Base-by-base conservation (phyloP, 192 early-diverging fungal genomes). In the Coemansia sp. region DNA sequence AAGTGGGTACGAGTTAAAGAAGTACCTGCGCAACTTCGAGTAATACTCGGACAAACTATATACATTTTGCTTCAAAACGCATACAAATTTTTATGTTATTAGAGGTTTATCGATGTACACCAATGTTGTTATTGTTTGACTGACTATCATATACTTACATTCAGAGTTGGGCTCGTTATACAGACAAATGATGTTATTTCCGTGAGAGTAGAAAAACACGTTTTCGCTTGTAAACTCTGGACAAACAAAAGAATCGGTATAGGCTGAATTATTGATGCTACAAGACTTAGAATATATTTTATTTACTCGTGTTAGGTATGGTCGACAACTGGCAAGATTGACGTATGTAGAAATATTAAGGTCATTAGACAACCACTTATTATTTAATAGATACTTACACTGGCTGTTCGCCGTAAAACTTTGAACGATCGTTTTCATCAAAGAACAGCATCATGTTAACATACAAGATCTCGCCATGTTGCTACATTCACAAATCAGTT, bases 381-480 rank as follows among this genome's bases (percentile, higher is more conserved):
- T 31, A n/a, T 31, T 49, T 4, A 30, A 4, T 11, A 42, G 36
- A 48, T 59, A 33, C 66, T 2, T 67, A 60, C 66, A 56, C 60
- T 18, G 25, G 20, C 28, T 56, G 32, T 25, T 18, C 49, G 16
- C 50, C 66, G 4, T 25, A 18, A 34, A 61, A 34, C 8, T n/a
- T 29, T 22, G 12, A 61, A 2, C 60, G 60, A 31, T 54, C 58
- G 11, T 61, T 61, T 28, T 81, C 78, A 48, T 81, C 78, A 51
- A 72, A 81, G 12, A 38, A 56, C 28, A 63, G 48, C 60, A 81
- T 61, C 40, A 75, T 28, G 2, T 58, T 62, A 3, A 75, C 54
- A 30, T 81, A 75, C 12, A 81, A 51, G 1, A 72, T 66, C 50
- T 81, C 78, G 0, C 73, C 73, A 30, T 69, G 52, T 64, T 72